These are phyloP conservation scores for Silene noctiflora DNA, from an alignment of 179 eudicot species.

Conservation along the genomic window DNA sequence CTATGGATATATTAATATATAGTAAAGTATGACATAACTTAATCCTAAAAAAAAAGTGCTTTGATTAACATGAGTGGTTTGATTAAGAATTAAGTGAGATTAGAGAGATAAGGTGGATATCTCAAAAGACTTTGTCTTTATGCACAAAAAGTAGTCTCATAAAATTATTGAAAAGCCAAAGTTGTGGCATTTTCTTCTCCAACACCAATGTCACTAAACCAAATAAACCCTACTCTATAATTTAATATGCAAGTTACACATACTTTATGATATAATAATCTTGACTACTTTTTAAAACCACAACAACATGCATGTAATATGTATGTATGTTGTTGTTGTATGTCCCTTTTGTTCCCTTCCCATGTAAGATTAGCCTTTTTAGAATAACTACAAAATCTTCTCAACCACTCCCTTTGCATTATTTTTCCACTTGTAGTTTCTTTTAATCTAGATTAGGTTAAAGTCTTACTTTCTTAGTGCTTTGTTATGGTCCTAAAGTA, in stretches of 20 bases:
- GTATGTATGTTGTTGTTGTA: background rate
- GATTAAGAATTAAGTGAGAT: constrained; percentile 22
- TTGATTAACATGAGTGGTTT: background rate
- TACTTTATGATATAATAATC: background rate
- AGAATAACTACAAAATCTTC: constrained; percentile 30
- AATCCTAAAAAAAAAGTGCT: background rate
- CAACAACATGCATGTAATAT: constrained; percentile 24
- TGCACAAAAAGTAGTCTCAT: constrained; percentile 25
- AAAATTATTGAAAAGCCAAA: constrained; percentile 30
- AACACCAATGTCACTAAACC: constrained; percentile 13
- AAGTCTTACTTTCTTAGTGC: background rate
- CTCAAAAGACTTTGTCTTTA: constrained; percentile 20
- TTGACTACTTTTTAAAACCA: constrained; percentile 11
- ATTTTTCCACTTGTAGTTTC: constrained; percentile 14
- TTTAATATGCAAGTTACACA: constrained; percentile 4
- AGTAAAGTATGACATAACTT: background rate
- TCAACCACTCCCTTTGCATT: constrained; percentile 26
- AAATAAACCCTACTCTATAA: no score
- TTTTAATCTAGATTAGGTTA: constrained; percentile 15
- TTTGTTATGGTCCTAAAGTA: background rate
- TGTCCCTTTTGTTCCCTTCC: constrained; percentile 12
- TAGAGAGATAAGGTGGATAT: constrained; percentile 19
- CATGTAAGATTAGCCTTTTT: constrained; percentile 37
- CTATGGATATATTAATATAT: background rate
- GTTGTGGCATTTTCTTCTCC: constrained; percentile 33